Evolutionary conservation across 257 asterid species (phyloP).

Genomic region (Echium plantagineum): DNA sequence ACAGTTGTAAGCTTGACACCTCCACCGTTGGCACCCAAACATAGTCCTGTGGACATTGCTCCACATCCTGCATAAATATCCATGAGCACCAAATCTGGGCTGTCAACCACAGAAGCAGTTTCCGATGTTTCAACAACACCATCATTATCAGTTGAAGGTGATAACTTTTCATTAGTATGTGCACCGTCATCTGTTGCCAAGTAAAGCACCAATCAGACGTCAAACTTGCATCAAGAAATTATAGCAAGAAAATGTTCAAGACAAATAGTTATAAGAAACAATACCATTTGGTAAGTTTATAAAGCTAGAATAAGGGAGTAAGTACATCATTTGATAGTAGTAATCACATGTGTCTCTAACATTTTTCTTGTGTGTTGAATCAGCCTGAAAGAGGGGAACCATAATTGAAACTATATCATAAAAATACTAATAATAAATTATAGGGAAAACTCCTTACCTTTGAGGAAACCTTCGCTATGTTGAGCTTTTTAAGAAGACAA

Average conservation of each 20-base stretch:
- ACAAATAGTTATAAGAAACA: slow-evolving; percentile 4
- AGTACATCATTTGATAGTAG: slow-evolving; percentile 51
- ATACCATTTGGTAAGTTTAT: slow-evolving; percentile 35
- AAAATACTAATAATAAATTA: too few relatives aligned
- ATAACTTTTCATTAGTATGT: slow-evolving; percentile 29
- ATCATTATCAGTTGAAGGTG: slow-evolving; percentile 47
- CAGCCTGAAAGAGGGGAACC: neutral
- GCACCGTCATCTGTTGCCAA: slow-evolving; percentile 10
- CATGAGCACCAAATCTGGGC: slow-evolving; percentile 11
- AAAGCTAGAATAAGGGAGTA: slow-evolving; percentile 49
- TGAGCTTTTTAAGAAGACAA: slow-evolving; percentile 39
- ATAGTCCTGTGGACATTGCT: slow-evolving; percentile 62
- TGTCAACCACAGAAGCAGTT: neutral
- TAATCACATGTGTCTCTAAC: slow-evolving; percentile 26
- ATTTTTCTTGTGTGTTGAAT: slow-evolving; percentile 8
- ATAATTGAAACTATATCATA: too few relatives aligned
- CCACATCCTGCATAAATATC: slow-evolving; percentile 65
- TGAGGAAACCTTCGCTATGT: slow-evolving; percentile 23
- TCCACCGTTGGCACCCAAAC: slow-evolving; percentile 42
- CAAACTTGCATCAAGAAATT: too few relatives aligned
- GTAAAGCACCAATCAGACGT: neutral
- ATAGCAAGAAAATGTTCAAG: too few relatives aligned
- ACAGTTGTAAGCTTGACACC: slow-evolving; percentile 50
- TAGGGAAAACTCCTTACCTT: too few relatives aligned
- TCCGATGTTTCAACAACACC: slow-evolving; percentile 1